Conservation (phyloP, 345 rosid species). For the Moringa oleifera region DNA sequence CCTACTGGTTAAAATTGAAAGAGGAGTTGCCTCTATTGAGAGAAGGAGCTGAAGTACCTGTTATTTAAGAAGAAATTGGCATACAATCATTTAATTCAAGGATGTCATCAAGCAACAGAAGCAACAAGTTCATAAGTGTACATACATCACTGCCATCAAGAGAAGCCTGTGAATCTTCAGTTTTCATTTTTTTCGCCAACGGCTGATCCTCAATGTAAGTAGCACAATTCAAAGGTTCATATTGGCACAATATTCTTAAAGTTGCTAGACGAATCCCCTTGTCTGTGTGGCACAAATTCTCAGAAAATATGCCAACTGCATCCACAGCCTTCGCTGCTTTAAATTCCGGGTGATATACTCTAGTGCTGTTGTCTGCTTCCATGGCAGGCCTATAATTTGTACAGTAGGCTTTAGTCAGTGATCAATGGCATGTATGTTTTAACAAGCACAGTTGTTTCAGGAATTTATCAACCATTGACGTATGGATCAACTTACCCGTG, state of each 20-base stretch:
- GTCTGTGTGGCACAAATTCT: constrained; percentile 63
- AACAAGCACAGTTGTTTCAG: constrained; percentile 7
- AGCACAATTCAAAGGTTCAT: constrained; percentile 32
- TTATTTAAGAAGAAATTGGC: constrained; percentile 13
- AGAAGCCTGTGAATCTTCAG: constrained; percentile 31
- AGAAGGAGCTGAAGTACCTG: constrained; percentile 76
- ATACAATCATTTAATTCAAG: constrained; percentile 5
- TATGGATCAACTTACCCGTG: constrained; percentile 47
- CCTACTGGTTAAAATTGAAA: constrained; percentile 62
- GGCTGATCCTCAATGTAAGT: constrained; percentile 33
- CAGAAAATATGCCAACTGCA: constrained; percentile 43
- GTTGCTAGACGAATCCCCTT: constrained; percentile 69
- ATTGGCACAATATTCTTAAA: constrained; percentile 72
- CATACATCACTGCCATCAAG: constrained; percentile 46
- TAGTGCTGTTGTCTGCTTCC: constrained; percentile 25
- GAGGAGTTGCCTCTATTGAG: constrained; percentile 56
- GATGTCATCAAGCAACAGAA: constrained; percentile 3
- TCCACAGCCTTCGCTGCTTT: constrained; percentile 36
- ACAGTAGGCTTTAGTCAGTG: no score
- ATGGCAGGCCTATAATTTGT: constrained; percentile 34
- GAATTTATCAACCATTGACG: not conserved
- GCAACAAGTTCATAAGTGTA: not conserved
- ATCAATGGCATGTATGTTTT: no score
- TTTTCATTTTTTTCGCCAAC: constrained; percentile 41
- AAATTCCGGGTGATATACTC: constrained; percentile 40